Evolutionary conservation across 805 yeast species (phyloP).

Genomic region (Candida xiaguanensis): DNA sequence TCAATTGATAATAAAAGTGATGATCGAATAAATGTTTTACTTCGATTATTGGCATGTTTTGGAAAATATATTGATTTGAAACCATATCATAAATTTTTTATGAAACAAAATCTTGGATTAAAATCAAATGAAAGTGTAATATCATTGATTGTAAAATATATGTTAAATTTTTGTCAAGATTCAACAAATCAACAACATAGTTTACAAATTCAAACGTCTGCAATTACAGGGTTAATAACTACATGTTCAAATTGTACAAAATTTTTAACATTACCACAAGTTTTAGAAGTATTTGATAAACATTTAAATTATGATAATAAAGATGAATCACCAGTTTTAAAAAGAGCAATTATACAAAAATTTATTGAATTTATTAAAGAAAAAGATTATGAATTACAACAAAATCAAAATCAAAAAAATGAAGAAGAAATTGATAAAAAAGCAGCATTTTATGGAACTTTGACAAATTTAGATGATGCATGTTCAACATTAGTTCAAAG

Average conservation of each 20-base stretch:
- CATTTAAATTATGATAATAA: conserved; percentile 38
- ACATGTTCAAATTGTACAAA: conserved; percentile 64
- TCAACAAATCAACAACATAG: conserved; percentile 18
- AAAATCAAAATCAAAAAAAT: not conserved
- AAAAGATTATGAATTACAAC: conserved; percentile 49
- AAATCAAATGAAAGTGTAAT: conserved; percentile 51
- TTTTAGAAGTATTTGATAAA: conserved; percentile 49
- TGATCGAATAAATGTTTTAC: conserved; percentile 49
- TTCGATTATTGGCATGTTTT: conserved; percentile 65
- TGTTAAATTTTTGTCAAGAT: conserved; percentile 51
- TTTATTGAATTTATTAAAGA: conserved; percentile 52
- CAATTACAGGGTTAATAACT: conserved; percentile 54
- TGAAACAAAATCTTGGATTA: conserved; percentile 36
- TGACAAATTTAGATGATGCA: conserved; percentile 64
- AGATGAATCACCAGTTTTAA: conserved; percentile 26
- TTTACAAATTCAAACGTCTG: conserved; percentile 40
- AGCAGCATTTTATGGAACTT: no score
- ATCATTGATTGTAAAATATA: conserved; percentile 54
- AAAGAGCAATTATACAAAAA: conserved; percentile 53
- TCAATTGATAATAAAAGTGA: conserved; percentile 27
- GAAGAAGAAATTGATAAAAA: not conserved
- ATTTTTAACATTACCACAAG: conserved; percentile 56
- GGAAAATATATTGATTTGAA: conserved; percentile 70
- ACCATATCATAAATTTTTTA: conserved; percentile 35
- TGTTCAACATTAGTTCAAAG: conserved; percentile 71